phyloP scores from a whole-genome alignment of 2,329 filamentous ascomycete species.

The Lojkania enalia region DNA sequence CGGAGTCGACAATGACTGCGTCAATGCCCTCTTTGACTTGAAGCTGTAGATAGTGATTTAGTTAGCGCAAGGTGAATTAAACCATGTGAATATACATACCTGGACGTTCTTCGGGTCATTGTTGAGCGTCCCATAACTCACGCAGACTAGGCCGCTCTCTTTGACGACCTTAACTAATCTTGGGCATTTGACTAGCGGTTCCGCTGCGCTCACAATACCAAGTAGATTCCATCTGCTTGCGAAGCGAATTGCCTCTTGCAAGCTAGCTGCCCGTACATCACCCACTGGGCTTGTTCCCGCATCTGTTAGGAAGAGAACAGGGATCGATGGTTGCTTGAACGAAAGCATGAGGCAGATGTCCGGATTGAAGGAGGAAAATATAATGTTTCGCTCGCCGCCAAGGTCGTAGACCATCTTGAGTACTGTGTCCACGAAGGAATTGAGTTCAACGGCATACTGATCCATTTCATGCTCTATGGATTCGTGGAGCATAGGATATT shows the following conservation, averaged over 20 bases:
- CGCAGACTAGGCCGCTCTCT: slow-evolving; percentile 89
- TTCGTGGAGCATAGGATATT: slow-evolving; percentile 98
- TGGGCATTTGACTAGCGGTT: slow-evolving; percentile 86
- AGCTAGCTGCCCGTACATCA: slow-evolving; percentile 84
- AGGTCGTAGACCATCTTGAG: slow-evolving; percentile 87
- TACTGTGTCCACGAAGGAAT: slow-evolving; percentile 94
- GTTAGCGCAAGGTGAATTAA: neutral
- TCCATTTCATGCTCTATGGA: slow-evolving; percentile 96
- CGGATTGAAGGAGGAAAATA: slow-evolving; percentile 97
- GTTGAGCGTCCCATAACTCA: slow-evolving; percentile 89
- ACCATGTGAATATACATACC: slow-evolving; percentile 55
- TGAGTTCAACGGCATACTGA: slow-evolving; percentile 91
- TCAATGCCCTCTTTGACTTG: slow-evolving; percentile 97
- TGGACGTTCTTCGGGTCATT: slow-evolving; percentile 86
- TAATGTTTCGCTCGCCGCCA: slow-evolving; percentile 80
- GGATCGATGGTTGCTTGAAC: slow-evolving; percentile 97
- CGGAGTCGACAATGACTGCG: slow-evolving; percentile 94
- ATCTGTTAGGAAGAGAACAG: slow-evolving; percentile 91
- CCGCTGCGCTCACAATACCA: slow-evolving; percentile 86
- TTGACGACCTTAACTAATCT: slow-evolving; percentile 90
- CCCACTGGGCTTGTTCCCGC: slow-evolving; percentile 79
- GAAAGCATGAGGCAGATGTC: slow-evolving; percentile 92
- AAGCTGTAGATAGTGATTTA: slow-evolving; percentile 57
- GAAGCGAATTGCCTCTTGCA: slow-evolving; percentile 95
- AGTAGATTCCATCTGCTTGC: slow-evolving; percentile 93